Evolutionary conservation across 176 grass and related monocot genomes (phyloP).

Genomic region (Guadua angustifolia): DNA sequence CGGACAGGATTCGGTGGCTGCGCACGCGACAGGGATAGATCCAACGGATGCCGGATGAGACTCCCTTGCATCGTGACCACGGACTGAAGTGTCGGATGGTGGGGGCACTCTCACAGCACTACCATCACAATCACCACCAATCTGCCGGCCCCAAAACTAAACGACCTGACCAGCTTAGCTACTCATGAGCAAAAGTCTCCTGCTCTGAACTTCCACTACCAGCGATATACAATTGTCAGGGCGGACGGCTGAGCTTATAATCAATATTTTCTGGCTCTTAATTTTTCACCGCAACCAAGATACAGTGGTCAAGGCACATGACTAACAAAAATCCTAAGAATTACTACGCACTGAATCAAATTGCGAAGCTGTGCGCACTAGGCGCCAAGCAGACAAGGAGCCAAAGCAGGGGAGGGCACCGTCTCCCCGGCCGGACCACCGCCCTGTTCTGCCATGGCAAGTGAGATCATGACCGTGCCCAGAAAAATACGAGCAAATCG

Average conservation of each 20-base stretch:
- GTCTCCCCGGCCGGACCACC: not conserved
- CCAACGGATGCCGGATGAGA: too few relatives aligned
- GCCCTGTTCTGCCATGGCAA: not conserved
- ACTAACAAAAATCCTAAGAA: not conserved
- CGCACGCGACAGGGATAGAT: too few relatives aligned
- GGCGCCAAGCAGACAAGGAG: not conserved
- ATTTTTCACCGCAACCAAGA: not conserved
- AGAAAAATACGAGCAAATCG: not conserved
- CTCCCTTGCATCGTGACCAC: too few relatives aligned
- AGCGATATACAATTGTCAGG: not conserved
- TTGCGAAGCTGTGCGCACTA: not conserved
- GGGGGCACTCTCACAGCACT: too few relatives aligned
- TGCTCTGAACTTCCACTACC: not conserved
- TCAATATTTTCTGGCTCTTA: not conserved
- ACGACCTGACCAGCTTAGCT: not conserved
- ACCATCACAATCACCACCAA: not conserved
- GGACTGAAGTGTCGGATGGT: too few relatives aligned
- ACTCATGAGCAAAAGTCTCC: not conserved
- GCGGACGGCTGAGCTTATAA: not conserved
- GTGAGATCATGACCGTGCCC: constrained; percentile 22
- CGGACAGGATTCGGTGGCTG: too few relatives aligned
- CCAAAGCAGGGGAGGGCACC: constrained; percentile 9
- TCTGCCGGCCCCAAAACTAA: not conserved
- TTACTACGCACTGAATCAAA: not conserved
- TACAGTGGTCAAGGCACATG: not conserved